Evolutionary conservation across 177 flowering plant genomes (phyloP).

Genomic region (Telopea speciosissima): DNA sequence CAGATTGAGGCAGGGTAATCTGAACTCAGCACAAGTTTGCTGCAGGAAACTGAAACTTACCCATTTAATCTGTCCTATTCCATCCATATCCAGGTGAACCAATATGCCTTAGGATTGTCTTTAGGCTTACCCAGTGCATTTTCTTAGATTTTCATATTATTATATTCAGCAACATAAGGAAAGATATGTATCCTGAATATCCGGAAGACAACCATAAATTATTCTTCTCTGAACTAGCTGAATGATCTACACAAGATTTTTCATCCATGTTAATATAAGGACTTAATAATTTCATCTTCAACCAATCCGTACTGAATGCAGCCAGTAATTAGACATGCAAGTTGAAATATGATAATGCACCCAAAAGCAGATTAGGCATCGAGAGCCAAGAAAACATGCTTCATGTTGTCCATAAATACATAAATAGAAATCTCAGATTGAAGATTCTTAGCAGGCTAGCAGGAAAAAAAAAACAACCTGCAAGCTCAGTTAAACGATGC

Average conservation of each 20-base stretch:
- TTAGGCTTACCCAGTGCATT: neutral
- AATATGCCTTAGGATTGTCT: neutral
- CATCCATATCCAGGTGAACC: neutral
- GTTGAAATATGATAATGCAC: neutral
- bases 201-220: neutral
- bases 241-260: neutral
- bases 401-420: neutral
- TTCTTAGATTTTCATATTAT: neutral
- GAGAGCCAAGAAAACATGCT: slow-evolving; percentile 3
- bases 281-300: neutral
- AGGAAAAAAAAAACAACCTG: slow-evolving; percentile 38
- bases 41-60: no score
- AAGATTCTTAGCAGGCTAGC: neutral
- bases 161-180: neutral
- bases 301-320: neutral
- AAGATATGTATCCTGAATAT: neutral
- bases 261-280: neutral
- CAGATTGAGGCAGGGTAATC: no score
- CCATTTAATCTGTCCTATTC: no score
- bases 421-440: neutral
- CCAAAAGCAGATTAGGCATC: neutral
- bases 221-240: neutral
- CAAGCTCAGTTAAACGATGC: slow-evolving; percentile 76
- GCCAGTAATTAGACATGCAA: neutral
- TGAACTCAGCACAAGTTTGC: no score